Percentiles rank a stretch among this genome's conserved stretches.
Evolutionary conservation across 2,329 filamentous ascomycete species (phyloP).

Genomic region (Ophiocordyceps camponoti-floridani): DNA sequence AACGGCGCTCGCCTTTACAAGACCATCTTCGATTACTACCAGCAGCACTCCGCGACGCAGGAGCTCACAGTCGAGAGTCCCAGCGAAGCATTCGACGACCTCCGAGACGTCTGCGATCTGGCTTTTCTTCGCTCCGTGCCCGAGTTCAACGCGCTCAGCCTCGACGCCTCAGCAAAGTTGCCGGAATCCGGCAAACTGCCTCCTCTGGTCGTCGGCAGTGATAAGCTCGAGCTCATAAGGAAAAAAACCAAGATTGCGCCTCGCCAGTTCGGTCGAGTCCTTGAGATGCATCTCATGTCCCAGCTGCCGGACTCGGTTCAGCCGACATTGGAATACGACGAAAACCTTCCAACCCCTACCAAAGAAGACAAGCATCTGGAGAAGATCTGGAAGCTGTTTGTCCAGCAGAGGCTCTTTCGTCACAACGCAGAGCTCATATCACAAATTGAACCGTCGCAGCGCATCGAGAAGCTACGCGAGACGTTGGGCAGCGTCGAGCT

Average conservation of each 20-base stretch:
- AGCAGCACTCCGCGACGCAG: conserved; percentile 47
- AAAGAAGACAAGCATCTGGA: conserved; percentile 43
- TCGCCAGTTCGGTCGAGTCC: conserved; percentile 56
- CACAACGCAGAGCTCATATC: conserved; percentile 56
- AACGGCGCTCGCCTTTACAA: conserved; percentile 70
- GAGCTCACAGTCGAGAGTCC: conserved; percentile 93
- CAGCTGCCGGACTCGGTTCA: conserved; percentile 37
- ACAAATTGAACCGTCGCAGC: conserved; percentile 49
- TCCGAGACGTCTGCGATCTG: conserved; percentile 61
- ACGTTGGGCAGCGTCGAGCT: conserved; percentile 50
- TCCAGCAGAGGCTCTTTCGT: conserved; percentile 61
- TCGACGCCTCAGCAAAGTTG: conserved; percentile 33
- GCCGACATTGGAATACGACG: conserved; percentile 26
- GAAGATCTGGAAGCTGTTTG: conserved; percentile 53
- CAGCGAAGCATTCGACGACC: conserved; percentile 66
- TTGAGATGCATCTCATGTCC: conserved; percentile 60
- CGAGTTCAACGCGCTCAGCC: conserved; percentile 35
- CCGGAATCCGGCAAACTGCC: conserved; percentile 29
- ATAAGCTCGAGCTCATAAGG: conserved; percentile 37
- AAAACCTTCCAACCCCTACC: conserved; percentile 23
- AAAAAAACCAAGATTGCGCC: conserved; percentile 51
- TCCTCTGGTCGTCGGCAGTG: conserved; percentile 37
- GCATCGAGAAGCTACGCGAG: conserved; percentile 54
- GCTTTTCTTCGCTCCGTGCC: conserved; percentile 40
- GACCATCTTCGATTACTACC: conserved; percentile 54